These are phyloP conservation scores for Mrakia frigida DNA, from an alignment of 768 basidiomycete genomes.

Conservation along the genomic window DNA sequence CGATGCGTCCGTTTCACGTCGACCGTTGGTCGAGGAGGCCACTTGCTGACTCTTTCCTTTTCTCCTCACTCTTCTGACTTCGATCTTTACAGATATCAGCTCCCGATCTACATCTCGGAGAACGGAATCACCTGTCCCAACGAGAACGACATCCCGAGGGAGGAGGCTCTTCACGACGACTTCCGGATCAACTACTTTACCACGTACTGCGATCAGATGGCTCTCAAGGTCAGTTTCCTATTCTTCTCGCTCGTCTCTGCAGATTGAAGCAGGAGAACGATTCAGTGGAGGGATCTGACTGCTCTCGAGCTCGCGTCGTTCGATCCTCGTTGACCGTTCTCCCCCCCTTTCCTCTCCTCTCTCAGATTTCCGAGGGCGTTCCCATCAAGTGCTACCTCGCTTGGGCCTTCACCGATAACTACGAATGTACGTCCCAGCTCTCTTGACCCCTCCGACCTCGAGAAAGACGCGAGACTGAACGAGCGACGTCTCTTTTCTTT, in stretches of 20 bases:
- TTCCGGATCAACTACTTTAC: slow-evolving; percentile 38
- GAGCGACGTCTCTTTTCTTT: not conserved
- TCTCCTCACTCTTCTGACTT: not conserved
- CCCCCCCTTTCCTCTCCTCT: not conserved
- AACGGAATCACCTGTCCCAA: slow-evolving; percentile 38
- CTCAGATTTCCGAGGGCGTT: not conserved
- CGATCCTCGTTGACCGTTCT: not conserved
- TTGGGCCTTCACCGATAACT: slow-evolving; percentile 11
- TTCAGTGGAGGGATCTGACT: no score
- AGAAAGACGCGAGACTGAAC: no score
- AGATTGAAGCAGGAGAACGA: no score
- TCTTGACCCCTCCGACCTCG: not conserved
- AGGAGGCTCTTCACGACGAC: slow-evolving; percentile 39
- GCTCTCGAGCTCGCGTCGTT: not conserved
- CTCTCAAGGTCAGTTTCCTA: not conserved
- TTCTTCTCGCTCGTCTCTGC: no score
- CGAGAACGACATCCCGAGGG: slow-evolving; percentile 34
- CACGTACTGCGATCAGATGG: slow-evolving; percentile 32
- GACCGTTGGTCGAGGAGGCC: no score
- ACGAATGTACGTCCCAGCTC: not conserved
- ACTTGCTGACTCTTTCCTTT: no score
- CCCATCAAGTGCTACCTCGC: slow-evolving; percentile 5
- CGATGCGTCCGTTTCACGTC: no score
- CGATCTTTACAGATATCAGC: slow-evolving; percentile 31
- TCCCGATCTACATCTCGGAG: slow-evolving; percentile 36